Base-by-base conservation (phyloP, 345 rosid genomes). In the Corymbia maculata region DNA sequence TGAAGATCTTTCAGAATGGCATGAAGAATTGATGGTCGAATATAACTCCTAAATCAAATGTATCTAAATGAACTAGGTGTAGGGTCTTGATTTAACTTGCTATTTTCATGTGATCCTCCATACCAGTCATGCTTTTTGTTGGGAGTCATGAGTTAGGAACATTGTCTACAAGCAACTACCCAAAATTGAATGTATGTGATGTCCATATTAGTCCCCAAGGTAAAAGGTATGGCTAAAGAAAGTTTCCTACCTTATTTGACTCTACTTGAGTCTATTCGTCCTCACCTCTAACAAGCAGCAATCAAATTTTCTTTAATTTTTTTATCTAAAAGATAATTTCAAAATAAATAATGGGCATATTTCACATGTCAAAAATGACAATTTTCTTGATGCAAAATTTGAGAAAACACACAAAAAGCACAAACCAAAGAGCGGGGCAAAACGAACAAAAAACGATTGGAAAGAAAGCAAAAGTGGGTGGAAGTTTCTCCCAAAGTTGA, bases 41-140 rank as follows among this genome's bases (percentile, higher is more conserved):
- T 13, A n/a, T 2, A 64, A 64, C 75, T 64, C 36, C 5, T 6
- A 0, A 64, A 64, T 64, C 42, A 64, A 64, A 64, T n/a, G 6
- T 28, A 61, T 1, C 70, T 26, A 26, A 12, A 61, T 28, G 16
- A 61, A 61, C 16, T 12, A 26, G 28, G 6, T 10, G 30, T n/a
- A 36, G 42, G 19, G n/a, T 15, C 75, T 64, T n/a, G 19, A 64
- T 64, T 64, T 64, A 64, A 14, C 75, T 1, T 6, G 9, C 6
- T n/a, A 64, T 64, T n/a, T 64, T 64, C 1, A 0, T n/a, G 19
- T 42, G n/a, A n/a, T 64, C 75, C 42, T 64, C 19, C 17, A 19
- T 28, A 36, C 9, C 75, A n/a, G n/a, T 9, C 9, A 64, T n/a
- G 36, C 36, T 64, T 13, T 64, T 0, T 1, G 2, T 0, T 64